Conservation (phyloP, 2,329 filamentous ascomycete species). For the Pochonia chlamydosporia region DNA sequence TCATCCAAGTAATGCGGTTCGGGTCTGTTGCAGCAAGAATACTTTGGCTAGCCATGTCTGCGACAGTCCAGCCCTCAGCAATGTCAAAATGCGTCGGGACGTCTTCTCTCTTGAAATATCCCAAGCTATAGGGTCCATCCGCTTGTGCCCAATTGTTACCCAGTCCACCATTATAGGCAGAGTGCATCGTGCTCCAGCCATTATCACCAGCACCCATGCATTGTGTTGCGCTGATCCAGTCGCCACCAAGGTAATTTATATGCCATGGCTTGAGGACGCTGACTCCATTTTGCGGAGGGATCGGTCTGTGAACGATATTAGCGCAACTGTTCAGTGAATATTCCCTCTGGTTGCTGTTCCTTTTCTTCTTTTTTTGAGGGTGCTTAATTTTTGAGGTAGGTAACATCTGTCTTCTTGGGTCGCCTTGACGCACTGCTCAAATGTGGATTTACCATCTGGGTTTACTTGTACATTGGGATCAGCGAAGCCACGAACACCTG, state of each 20-base stretch:
- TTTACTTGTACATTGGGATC: slow-evolving; percentile 29
- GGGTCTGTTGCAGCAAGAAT: slow-evolving; percentile 34
- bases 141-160: slow-evolving; percentile 44
- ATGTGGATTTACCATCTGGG: slow-evolving; percentile 34
- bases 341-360: too few species aligned
- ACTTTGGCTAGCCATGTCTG: slow-evolving; percentile 14
- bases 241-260: slow-evolving; percentile 43
- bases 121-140: slow-evolving; percentile 27
- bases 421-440: slow-evolving; percentile 38
- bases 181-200: slow-evolving; percentile 44
- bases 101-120: slow-evolving; percentile 43
- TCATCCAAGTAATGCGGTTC: slow-evolving; percentile 32
- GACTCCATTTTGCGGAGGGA: slow-evolving; percentile 27
- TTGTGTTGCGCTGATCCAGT: slow-evolving; percentile 40
- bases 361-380: too few species aligned
- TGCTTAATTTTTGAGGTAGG: too few species aligned
- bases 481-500: slow-evolving; percentile 47
- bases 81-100: slow-evolving; percentile 49
- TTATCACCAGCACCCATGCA: slow-evolving; percentile 47
- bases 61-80: slow-evolving; percentile 45
- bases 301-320: background rate
- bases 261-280: slow-evolving; percentile 43
- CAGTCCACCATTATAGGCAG: slow-evolving; percentile 40
- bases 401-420: too few species aligned
- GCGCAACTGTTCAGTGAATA: too few species aligned